Base-by-base conservation (phyloP, 2,329 filamentous ascomycete species). In the Neofusicoccum sp. region DNA sequence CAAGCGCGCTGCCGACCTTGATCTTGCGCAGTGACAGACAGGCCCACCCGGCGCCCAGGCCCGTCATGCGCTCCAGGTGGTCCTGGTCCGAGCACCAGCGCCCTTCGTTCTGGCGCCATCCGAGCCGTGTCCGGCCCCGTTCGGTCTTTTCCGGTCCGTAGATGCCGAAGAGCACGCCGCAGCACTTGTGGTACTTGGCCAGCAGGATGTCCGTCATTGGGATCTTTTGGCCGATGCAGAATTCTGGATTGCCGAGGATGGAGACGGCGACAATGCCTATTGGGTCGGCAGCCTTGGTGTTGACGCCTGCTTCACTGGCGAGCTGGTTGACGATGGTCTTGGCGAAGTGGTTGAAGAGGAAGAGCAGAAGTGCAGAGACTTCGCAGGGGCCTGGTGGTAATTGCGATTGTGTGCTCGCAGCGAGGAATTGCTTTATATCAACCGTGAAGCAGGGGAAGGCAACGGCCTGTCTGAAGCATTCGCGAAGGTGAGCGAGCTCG, bases 91-190 rank as follows among this genome's bases (percentile, higher is more conserved):
- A 77, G 62, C 89, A 80, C 79, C 84, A 93, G 6, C 65, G 65
- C 34, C 65, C 71, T 43, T 74, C 68, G 31, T 61, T 65, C 61
- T 53, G 67, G 60, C 65, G 64, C 70, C 68, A 73, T n/a, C 73
- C 73, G 6, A 75, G 66, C 4, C 70, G 68, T 28, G 64, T 58
- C 28, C 68, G 68, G 31, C 73, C 73, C 58, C 67, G 62, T 14
- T 64, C 82, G 0, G 87, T 96, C 63, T 82, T 86, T 71, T 96
- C 91, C 63, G 80, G 86, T 26, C 91, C 93, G 44, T 85, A 83
- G 65, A 93, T 85, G 16, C 93, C 93, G 71, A 96, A 98, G 0
- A 99, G 79, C 1, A 92, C 87, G 0, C 95, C 93, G 68, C 91
- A 96, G 3, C 85, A 81, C 14, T 89, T 81, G 62, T 92, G 86